Conservation (phyloP, 2,329 filamentous ascomycete genomes). For the Apiospora aurea region DNA sequence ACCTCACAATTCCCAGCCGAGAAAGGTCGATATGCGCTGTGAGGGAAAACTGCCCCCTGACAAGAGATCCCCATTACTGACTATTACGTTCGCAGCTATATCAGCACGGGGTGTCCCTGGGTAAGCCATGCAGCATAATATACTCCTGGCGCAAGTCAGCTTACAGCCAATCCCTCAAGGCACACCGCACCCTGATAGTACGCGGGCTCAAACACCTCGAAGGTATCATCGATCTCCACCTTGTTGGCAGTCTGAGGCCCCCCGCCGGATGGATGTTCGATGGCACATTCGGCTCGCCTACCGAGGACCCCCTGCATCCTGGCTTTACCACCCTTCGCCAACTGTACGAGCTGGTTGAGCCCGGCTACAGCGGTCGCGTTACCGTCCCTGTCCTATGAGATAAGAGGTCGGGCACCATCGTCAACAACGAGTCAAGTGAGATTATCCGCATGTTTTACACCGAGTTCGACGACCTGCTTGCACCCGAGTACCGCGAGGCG, state of each 20-base stretch:
- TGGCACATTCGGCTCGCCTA: slow-evolving; percentile 54
- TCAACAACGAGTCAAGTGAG: slow-evolving; percentile 84
- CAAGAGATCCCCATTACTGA: not conserved
- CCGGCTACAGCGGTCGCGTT: slow-evolving; percentile 72
- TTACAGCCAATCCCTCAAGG: slow-evolving; percentile 45
- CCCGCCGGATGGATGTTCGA: slow-evolving; percentile 62
- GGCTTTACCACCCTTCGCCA: slow-evolving; percentile 72
- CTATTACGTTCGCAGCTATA: not conserved
- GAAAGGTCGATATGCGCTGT: slow-evolving; percentile 66
- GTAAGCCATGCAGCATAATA: not conserved
- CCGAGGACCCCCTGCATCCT: slow-evolving; percentile 65
- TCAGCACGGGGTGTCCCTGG: not conserved
- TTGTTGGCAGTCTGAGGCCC: slow-evolving; percentile 64
- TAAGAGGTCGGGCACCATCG: slow-evolving; percentile 71
- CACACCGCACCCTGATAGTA: slow-evolving; percentile 76
- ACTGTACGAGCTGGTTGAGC: slow-evolving; percentile 73
- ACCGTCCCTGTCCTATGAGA: slow-evolving; percentile 79
- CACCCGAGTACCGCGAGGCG: slow-evolving; percentile 57
- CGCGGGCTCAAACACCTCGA: slow-evolving; percentile 77
- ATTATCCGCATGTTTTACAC: slow-evolving; percentile 85
- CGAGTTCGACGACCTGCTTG: slow-evolving; percentile 71
- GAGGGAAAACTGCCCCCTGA: not conserved
- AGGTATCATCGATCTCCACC: slow-evolving; percentile 71
- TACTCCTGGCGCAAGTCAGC: not conserved
- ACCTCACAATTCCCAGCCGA: slow-evolving; percentile 63